Percentiles rank a stretch among this genome's conserved stretches.
Conservation (phyloP, 495 filamentous ascomycete genomes). For the Xylaria telfairii region DNA sequence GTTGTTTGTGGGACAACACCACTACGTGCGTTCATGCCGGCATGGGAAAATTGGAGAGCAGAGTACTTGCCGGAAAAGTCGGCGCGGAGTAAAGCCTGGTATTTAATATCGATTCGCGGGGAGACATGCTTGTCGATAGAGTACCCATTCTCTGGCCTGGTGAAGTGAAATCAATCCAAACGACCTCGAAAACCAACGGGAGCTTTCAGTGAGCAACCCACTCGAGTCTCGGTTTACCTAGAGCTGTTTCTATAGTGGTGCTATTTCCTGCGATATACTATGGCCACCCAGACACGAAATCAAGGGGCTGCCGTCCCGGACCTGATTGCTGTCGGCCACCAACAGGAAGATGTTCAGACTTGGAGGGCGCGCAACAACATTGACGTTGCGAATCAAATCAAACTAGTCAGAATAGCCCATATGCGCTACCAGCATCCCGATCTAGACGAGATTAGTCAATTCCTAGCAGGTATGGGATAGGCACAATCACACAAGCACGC, state of each 20-base stretch:
- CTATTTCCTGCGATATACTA: not conserved
- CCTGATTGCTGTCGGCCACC: constrained; percentile 19
- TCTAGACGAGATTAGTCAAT: constrained; percentile 29
- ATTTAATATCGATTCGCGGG: constrained; percentile 13
- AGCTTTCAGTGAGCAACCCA: not conserved
- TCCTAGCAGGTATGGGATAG: constrained; percentile 25
- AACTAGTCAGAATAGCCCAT: constrained; percentile 28
- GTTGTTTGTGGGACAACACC: constrained; percentile 7
- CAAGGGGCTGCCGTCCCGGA: constrained; percentile 21
- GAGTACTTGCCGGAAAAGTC: not conserved
- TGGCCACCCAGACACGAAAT: constrained; percentile 16
- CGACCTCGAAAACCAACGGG: not conserved
- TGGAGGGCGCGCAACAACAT: constrained; percentile 27
- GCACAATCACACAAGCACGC: not conserved
- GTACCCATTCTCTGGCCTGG: not conserved
- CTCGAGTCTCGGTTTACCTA: not conserved
- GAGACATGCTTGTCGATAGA: not conserved
- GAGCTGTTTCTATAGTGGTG: not conserved
- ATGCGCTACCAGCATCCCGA: constrained; percentile 33
- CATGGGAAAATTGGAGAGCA: not conserved
- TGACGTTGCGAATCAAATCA: constrained; percentile 18
- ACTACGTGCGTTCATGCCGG: not conserved
- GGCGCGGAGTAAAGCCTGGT: not conserved
- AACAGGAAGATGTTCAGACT: constrained; percentile 19
- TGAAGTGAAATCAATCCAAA: constrained; percentile 11